These are phyloP conservation scores for Salvia sclarea DNA, from an alignment of 305 asterid genomes.

Conservation along the genomic window DNA sequence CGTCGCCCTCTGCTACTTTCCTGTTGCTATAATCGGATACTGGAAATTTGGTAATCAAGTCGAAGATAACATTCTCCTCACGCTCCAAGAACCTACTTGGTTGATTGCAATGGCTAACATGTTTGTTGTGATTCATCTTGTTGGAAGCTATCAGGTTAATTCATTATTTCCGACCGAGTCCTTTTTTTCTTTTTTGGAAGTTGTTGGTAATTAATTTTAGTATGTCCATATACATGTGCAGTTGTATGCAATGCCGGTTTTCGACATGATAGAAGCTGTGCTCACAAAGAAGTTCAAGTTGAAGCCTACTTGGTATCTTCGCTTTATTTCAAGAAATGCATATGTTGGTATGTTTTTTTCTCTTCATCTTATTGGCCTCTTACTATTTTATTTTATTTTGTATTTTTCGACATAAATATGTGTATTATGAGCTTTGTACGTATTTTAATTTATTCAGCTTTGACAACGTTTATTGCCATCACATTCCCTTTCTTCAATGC, in stretches of 20 bases:
- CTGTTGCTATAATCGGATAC: slow-evolving; percentile 52
- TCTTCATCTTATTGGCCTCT: too few relatives aligned
- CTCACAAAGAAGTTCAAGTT: slow-evolving; percentile 38
- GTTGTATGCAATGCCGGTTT: slow-evolving; percentile 64
- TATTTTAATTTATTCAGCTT: too few relatives aligned
- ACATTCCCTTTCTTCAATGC: slow-evolving; percentile 57
- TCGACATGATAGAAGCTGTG: slow-evolving; percentile 52
- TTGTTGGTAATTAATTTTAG: too few relatives aligned
- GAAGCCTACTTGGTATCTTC: slow-evolving; percentile 37
- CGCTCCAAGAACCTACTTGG: slow-evolving; percentile 44
- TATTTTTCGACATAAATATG: too few relatives aligned
- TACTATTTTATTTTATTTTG: too few relatives aligned
- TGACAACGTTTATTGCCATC: neutral
- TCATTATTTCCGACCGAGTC: too few relatives aligned
- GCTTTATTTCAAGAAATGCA: slow-evolving; percentile 38
- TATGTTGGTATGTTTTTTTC: slow-evolving; percentile 45
- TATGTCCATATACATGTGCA: too few relatives aligned
- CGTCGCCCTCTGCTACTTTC: slow-evolving; percentile 56
- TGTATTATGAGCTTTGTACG: too few relatives aligned
- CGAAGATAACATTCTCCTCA: slow-evolving; percentile 35
- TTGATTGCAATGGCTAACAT: slow-evolving; percentile 38
- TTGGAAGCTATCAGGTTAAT: slow-evolving; percentile 56
- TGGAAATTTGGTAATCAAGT: slow-evolving; percentile 41
- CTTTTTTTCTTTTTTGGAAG: too few relatives aligned
- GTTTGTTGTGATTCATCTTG: slow-evolving; percentile 49